Conservation (phyloP, 371 early-diverging fungal genomes). For the Mortierella polycephala region DNA sequence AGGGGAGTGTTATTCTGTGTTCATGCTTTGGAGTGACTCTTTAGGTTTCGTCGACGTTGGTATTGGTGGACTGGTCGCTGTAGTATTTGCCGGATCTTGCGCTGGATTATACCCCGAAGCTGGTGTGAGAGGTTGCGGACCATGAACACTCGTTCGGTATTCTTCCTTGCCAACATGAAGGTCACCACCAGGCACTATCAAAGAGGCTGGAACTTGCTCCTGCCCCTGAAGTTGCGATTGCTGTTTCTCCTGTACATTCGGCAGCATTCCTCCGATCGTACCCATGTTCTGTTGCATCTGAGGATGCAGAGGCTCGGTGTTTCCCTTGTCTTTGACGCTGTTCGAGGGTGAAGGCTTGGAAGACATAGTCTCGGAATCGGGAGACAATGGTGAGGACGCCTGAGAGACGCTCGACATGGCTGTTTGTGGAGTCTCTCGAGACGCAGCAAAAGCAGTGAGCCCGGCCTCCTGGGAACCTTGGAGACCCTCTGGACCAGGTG, state of each 20-base stretch:
- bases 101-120: neutral
- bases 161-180: constrained; percentile 10
- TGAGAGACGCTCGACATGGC: neutral
- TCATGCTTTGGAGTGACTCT: neutral
- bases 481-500: too few relatives aligned
- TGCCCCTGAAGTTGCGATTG: neutral
- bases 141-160: constrained; percentile 3
- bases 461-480: too few relatives aligned
- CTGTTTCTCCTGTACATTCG: neutral
- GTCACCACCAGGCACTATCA: neutral
- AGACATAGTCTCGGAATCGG: neutral
- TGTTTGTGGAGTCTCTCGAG: neutral
- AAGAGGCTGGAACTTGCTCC: neutral
- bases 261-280: neutral
- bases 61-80: neutral
- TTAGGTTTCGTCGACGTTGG: constrained; percentile 14
- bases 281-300: neutral
- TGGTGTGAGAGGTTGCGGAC: neutral
- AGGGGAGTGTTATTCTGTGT: neutral
- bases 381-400: neutral
- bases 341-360: neutral
- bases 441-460: neutral
- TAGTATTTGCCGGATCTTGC: neutral
- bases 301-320: neutral
- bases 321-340: constrained; percentile 2